phyloP scores from a whole-genome alignment of 116 monocot species.

The Posidonia oceanica region DNA sequence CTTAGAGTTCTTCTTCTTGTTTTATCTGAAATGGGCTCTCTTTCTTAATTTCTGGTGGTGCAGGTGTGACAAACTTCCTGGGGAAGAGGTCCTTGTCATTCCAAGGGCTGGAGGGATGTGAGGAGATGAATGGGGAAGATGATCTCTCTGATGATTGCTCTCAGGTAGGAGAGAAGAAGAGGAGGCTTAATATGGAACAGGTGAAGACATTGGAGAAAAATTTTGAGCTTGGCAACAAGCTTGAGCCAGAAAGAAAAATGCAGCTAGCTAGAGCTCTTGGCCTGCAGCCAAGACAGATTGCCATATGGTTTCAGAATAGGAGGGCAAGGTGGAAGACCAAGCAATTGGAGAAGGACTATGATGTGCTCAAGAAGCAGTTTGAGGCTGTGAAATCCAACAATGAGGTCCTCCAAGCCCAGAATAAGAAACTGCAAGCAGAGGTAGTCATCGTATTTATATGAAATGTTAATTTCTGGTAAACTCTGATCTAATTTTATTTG shows the following conservation, averaged over 20 bases:
- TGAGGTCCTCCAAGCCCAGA: conserved; percentile 58
- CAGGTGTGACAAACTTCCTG: conserved; percentile 21
- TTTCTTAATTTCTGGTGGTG: not conserved
- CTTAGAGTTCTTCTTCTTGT: not conserved
- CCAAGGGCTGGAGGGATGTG: conserved; percentile 30
- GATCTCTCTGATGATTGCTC: conserved; percentile 25
- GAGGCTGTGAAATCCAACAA: conserved; percentile 71
- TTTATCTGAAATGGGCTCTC: not conserved
- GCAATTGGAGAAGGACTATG: conserved; percentile 89
- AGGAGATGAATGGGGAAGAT: conserved; percentile 14
- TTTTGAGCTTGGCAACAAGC: conserved; percentile 93
- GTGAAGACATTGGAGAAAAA: conserved; percentile 90
- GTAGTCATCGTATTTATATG: conserved; percentile 17
- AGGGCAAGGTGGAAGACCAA: conserved; percentile 99
- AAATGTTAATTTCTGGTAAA: not conserved
- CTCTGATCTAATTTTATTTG: too few species aligned
- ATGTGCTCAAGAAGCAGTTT: conserved; percentile 72
- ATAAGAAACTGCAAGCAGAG: conserved; percentile 91
- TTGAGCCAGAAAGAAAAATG: conserved; percentile 94
- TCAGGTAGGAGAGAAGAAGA: conserved; percentile 38
- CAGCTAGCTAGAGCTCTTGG: conserved; percentile 83
- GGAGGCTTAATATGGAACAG: conserved; percentile 90
- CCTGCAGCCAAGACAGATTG: conserved; percentile 84
- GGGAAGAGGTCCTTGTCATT: conserved; percentile 67
- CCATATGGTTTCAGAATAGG: conserved; percentile 98